Percentiles rank a stretch among this genome's conserved stretches.
These are phyloP conservation scores for Rhizopogon rudus DNA, from an alignment of 768 basidiomycete species.

Conservation along the genomic window DNA sequence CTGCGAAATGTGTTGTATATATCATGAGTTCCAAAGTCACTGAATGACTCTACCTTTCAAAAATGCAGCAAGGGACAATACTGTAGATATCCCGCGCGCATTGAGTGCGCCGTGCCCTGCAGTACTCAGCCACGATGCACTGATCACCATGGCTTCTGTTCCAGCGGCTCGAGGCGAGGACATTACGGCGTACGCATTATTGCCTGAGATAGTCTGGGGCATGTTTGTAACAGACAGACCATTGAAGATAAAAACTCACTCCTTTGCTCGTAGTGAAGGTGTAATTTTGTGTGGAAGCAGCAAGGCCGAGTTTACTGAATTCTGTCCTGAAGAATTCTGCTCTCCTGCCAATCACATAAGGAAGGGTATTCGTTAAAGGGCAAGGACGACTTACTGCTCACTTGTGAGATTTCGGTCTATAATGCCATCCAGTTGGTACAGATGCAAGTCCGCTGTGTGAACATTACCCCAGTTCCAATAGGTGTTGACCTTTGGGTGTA, in stretches of 20 bases:
- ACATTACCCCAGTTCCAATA: constrained; percentile 94
- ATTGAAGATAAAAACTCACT: constrained; percentile 29
- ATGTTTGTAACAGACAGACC: not conserved
- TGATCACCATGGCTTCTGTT: constrained; percentile 86
- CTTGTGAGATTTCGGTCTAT: constrained; percentile 61
- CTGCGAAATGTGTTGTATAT: constrained; percentile 33
- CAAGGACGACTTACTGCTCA: constrained; percentile 51
- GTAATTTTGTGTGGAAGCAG: constrained; percentile 67
- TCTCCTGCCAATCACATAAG: constrained; percentile 41
- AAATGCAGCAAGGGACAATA: constrained; percentile 80
- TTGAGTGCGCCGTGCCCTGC: constrained; percentile 59
- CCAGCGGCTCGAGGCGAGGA: constrained; percentile 89
- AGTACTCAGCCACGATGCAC: constrained; percentile 84
- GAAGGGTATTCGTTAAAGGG: not conserved
- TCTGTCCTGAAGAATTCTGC: constrained; percentile 56
- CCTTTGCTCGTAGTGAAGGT: constrained; percentile 44
- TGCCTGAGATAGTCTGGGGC: constrained; percentile 52
- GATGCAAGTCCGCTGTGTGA: constrained; percentile 76
- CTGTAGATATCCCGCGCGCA: constrained; percentile 79
- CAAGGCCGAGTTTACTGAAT: constrained; percentile 72
- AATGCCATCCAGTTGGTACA: constrained; percentile 62
- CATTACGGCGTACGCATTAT: constrained; percentile 79
- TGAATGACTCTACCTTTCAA: constrained; percentile 60
- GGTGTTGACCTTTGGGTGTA: constrained; percentile 66
- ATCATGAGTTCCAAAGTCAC: not conserved